These are phyloP conservation scores for Auriculariales sp. DNA, from an alignment of 768 basidiomycete genomes.

Conservation along the genomic window DNA sequence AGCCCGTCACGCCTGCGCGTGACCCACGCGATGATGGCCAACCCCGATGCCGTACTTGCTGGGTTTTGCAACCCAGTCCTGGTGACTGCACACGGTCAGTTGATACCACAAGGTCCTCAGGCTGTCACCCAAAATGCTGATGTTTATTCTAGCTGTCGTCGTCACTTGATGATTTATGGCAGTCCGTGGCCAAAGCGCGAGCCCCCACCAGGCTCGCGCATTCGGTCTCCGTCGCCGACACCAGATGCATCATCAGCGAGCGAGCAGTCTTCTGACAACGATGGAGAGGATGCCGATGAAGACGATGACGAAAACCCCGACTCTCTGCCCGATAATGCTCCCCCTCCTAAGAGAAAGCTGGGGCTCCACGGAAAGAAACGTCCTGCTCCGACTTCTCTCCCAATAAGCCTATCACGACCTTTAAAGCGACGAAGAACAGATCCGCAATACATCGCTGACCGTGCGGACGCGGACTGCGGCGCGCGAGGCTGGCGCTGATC, in stretches of 20 bases:
- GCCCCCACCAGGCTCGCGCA: constrained; percentile 17
- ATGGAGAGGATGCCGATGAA: background rate
- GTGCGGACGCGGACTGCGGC: background rate
- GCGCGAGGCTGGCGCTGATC: background rate
- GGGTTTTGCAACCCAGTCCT: background rate
- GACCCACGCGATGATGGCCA: background rate
- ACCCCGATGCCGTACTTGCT: constrained; percentile 1
- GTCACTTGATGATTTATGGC: constrained; percentile 66
- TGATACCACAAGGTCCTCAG: constrained; percentile 1
- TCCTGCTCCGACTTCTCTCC: background rate
- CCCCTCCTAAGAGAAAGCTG: too few relatives aligned
- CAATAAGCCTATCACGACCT: background rate
- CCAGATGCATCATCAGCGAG: too few relatives aligned
- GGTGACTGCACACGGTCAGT: constrained; percentile 63
- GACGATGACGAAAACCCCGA: background rate
- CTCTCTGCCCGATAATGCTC: background rate
- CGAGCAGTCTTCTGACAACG: background rate
- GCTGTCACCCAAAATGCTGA: constrained; percentile 3
- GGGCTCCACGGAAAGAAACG: background rate
- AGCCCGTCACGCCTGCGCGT: constrained; percentile 17
- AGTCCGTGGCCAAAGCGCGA: constrained; percentile 56
- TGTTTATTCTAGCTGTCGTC: constrained; percentile 43
- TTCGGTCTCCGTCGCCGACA: background rate
- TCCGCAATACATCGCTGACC: background rate
- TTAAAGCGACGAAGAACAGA: background rate